Evolutionary conservation across 805 yeast genomes (phyloP), one percentile per base, ranked within the genome.

Genomic region (Tetrapisispora nanseiensis): DNA sequence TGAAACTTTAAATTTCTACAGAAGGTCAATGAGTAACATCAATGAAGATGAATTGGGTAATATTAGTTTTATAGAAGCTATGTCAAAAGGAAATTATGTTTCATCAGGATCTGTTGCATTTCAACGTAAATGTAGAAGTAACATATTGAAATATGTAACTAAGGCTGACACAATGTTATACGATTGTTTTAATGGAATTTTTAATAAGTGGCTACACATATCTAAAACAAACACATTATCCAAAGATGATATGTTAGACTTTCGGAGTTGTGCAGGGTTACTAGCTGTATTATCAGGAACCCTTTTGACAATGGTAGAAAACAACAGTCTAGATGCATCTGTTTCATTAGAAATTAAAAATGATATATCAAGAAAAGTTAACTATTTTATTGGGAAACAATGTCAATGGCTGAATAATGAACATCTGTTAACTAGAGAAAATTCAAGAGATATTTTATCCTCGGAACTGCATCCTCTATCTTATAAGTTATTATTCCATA

Each of bases 21-120:
- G 55, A 26, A 46, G 50, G 21, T 52, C 55, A 33, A 52, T 57
- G 12, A 48, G 53, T 1, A 28, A 47, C 9, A 44, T 51, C 1
- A 61, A 56, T 20, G 49, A 42, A 15, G 48, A 34, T 1, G 48
- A 42, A 26, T 37, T 44, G 11, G 45, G 42, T 20, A 51, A 74
- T 44, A 39, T 55, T 3, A 64, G 57, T 1, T 65, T 76, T 19
- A 69, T 71, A 35, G 42, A 50, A 9, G 66, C 68, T 2, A 63
- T 83, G 33, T 59, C 74, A 2, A 57, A 71, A 4, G 86, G 79
- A 45, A 72, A 67, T n/a, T 63, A 66, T 23, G 72, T 80, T 1
- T 75, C 81, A 33, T 78, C 86, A 0, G 87, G 92, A 22, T 69
- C 78, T 20, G 80, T 81, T 16, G 86, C 92, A 0, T 67, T 82